Percentiles rank a stretch among this genome's conserved stretches.
Evolutionary conservation across 1,284 basidiomycete genomes (phyloP).

Genomic region (Uromyces viciae-fabae): DNA sequence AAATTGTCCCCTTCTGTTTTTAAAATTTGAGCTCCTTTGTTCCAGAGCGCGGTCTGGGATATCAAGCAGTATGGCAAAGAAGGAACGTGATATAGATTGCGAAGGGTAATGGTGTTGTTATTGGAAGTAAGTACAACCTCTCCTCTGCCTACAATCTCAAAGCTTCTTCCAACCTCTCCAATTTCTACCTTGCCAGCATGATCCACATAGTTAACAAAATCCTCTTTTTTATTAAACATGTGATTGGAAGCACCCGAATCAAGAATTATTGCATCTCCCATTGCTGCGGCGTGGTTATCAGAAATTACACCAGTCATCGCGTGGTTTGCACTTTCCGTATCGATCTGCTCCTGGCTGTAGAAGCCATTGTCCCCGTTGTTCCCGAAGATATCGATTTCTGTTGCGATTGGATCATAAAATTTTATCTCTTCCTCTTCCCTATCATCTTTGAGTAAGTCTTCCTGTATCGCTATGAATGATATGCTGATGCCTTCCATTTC

Average conservation of each 20-base stretch:
- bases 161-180: constrained; percentile 15
- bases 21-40: not conserved
- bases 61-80: constrained; percentile 25
- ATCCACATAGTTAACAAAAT: constrained; percentile 9
- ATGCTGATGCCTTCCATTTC: not conserved
- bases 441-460: not conserved
- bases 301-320: not conserved
- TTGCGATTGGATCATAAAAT: not conserved
- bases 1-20: not conserved
- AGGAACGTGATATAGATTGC: constrained; percentile 21
- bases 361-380: not conserved
- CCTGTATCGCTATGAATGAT: not conserved
- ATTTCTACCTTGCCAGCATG: constrained; percentile 11
- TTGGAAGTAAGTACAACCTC: not conserved
- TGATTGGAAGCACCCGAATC: constrained; percentile 8
- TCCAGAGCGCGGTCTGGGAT: constrained; percentile 12
- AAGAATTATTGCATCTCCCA: not conserved
- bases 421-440: not conserved
- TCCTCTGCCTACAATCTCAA: constrained; percentile 14
- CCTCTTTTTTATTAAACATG: constrained; percentile 9
- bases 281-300: not conserved
- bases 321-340: not conserved
- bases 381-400: not conserved
- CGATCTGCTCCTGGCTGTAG: not conserved
- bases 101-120: constrained; percentile 4